phyloP scores from a whole-genome alignment of 306 rosid genomes.

The Parietaria judaica region DNA sequence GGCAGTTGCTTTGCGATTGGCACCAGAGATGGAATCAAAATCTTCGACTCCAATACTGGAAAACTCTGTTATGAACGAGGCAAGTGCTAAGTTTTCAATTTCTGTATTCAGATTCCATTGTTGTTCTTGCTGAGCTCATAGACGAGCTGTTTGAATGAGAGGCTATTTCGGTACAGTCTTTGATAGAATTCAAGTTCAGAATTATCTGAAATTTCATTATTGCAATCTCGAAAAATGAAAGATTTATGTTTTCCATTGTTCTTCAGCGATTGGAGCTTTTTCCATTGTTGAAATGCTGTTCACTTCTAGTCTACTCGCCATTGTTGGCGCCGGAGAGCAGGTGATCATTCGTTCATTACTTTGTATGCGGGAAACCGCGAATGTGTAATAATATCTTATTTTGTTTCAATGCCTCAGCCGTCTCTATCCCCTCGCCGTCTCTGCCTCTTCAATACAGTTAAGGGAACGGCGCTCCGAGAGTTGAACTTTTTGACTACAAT shows the following conservation, averaged over 20 bases:
- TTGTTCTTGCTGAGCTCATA: too few relatives aligned
- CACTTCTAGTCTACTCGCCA: constrained; percentile 87
- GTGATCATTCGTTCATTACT: constrained; percentile 19
- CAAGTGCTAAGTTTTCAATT: constrained; percentile 6
- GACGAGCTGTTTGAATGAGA: too few relatives aligned
- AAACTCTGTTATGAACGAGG: constrained; percentile 72
- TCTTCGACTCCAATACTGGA: constrained; percentile 68
- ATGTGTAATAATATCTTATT: not conserved
- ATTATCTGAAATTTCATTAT: too few relatives aligned
- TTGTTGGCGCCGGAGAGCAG: constrained; percentile 98
- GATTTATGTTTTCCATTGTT: not conserved
- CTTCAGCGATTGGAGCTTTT: constrained; percentile 64
- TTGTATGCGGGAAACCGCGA: not conserved
- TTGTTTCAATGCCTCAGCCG: constrained; percentile 43
- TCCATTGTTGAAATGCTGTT: constrained; percentile 81
- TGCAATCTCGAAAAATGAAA: not conserved
- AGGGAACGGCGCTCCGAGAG: constrained; percentile 67
- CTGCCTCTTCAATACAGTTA: constrained; percentile 71
- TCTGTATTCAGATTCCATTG: too few relatives aligned
- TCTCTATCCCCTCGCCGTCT: constrained; percentile 93
- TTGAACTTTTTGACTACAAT: constrained; percentile 85
- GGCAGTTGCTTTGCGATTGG: constrained; percentile 79
- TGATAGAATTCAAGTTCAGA: too few relatives aligned
- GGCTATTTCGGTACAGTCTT: too few relatives aligned
- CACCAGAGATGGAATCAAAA: constrained; percentile 70